A percentile compares a stretch with the other conserved stretches of the same genome.
Conservation (phyloP, 371 early-diverging fungal genomes). For the Umbelopsis sp. region DNA sequence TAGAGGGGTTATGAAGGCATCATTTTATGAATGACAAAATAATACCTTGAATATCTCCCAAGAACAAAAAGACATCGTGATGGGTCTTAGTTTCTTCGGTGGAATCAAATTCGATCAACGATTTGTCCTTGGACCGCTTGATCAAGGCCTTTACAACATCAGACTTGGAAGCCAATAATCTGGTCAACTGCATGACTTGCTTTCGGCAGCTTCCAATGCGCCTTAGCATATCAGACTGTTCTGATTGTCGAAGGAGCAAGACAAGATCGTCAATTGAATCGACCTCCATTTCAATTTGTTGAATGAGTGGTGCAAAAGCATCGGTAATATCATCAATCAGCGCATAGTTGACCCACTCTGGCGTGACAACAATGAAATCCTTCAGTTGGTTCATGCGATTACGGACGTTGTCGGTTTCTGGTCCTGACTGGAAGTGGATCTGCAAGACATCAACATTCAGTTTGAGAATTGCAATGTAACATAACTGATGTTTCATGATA, state of each 20-base stretch:
- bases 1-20: conserved; percentile 8
- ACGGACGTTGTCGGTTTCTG: conserved; percentile 37
- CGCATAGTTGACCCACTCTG: conserved; percentile 84
- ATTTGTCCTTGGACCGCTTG: conserved; percentile 70
- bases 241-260: conserved; percentile 67
- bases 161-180: conserved; percentile 75
- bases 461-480: not conserved
- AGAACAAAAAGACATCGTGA: conserved; percentile 66
- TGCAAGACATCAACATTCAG: conserved; percentile 2
- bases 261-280: conserved; percentile 89
- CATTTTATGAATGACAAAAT: conserved; percentile 10
- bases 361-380: conserved; percentile 42
- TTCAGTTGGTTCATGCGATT: conserved; percentile 43
- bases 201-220: conserved; percentile 86
- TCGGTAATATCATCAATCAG: conserved; percentile 85
- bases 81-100: conserved; percentile 32
- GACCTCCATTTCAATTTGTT: conserved; percentile 81
- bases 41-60: conserved; percentile 90
- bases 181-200: conserved; percentile 70
- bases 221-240: conserved; percentile 86
- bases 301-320: conserved; percentile 74
- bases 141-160: conserved; percentile 83
- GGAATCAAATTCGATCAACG: conserved; percentile 18
- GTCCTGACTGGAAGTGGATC: conserved; percentile 45
- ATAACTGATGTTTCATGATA: not conserved